Base-by-base conservation (phyloP, 129 eudicot genomes). In the Flaveria brownii region DNA sequence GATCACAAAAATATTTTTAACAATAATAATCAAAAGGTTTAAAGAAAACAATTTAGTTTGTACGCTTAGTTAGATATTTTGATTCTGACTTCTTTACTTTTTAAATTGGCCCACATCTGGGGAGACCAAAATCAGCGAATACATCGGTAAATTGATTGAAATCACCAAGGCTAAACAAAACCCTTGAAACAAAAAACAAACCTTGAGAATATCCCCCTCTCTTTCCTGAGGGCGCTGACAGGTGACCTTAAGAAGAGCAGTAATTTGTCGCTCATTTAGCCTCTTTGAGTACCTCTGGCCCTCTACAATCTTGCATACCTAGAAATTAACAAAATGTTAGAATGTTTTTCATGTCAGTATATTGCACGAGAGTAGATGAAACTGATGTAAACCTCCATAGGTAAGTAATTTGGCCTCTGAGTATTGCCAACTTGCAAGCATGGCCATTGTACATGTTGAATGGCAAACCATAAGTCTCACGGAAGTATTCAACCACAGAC, bases 291-390 rank as follows among this genome's bases (percentile, higher is more conserved):
- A 95, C 77, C 99, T 83, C 78, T 95, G 99, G 0, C 99, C 99
- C 78, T 91, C 92, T 3, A 91, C 99, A 70, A 95, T 91, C 82
- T 91, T 95, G 79, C 99, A 95, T 8, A 91, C 96, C 98, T 93
- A 70, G 25, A 74, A 16, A 15, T 22, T 12, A 14, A 47, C 55
- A 33, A 6, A 16, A 28, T 9, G 68, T 68, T 72, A 80, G 67
- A 25, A 15, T 6, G 57, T 13, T 56, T 13, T 41, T 17, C 41
- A 70, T 57, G 18, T 17, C 10, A 56, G 45, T 26, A 30, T 63
- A 68, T 46, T 41, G 15, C 28, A 47, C 15, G 5, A 46, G 14
- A 13, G 8, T 57, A 66, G 25, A n/a, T 18, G 6, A 20, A 79
- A 12, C n/a, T 41, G 36, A 65, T 68, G 60, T 56, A 9, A 55